A percentile compares a stretch with the other conserved stretches of the same genome.
These are phyloP conservation scores for Leccinum discolor DNA, from an alignment of 1,284 basidiomycete species.

Conservation along the genomic window DNA sequence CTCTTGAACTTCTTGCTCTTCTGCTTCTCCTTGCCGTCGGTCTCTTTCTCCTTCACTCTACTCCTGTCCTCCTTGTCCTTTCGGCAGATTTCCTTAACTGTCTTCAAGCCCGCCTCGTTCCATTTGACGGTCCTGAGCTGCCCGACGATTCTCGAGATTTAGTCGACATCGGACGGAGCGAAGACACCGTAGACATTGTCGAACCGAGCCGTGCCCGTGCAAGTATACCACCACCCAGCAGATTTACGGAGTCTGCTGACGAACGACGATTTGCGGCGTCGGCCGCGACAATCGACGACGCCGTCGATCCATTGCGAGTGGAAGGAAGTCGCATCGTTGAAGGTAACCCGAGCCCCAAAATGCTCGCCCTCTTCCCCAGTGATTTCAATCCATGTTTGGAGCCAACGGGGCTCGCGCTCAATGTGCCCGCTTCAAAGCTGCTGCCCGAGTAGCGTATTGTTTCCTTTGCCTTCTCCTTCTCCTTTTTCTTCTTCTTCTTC, in stretches of 20 bases:
- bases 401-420: constrained; percentile 42
- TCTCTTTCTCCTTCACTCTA: constrained; percentile 14
- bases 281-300: constrained; percentile 31
- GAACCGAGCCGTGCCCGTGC: constrained; percentile 43
- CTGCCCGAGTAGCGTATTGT: constrained; percentile 52
- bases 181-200: constrained; percentile 51
- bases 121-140: constrained; percentile 55
- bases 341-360: constrained; percentile 52
- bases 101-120: constrained; percentile 65
- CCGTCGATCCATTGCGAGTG: constrained; percentile 44
- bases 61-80: constrained; percentile 40
- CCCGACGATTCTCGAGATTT: constrained; percentile 51
- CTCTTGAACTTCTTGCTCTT: constrained; percentile 32
- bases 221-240: constrained; percentile 29
- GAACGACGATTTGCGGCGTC: constrained; percentile 33
- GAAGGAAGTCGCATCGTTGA: constrained; percentile 49
- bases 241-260: constrained; percentile 45
- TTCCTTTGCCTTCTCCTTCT: constrained; percentile 25
- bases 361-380: constrained; percentile 55
- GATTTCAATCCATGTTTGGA: constrained; percentile 31
- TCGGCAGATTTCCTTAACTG: constrained; percentile 50
- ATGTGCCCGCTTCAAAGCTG: constrained; percentile 63
- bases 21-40: constrained; percentile 12
- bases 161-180: constrained; percentile 58
- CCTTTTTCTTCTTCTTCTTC: constrained; percentile 33